These are phyloP conservation scores for Hymenoscyphus repandus DNA, from an alignment of 2,329 filamentous ascomycete genomes.

Conservation along the genomic window DNA sequence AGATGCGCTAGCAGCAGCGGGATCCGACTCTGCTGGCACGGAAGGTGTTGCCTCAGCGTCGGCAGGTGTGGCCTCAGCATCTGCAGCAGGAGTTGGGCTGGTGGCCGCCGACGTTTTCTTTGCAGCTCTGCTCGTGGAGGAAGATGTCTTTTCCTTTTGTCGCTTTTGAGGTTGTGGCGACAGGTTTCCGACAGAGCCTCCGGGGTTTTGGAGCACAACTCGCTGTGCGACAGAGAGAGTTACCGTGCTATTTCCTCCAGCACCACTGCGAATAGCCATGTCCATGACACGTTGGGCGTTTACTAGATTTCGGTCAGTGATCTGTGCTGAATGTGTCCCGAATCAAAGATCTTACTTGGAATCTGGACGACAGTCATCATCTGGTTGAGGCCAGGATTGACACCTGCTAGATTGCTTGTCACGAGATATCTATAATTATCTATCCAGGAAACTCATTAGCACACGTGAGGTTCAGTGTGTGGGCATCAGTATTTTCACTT, in stretches of 20 bases:
- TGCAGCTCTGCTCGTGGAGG: background rate
- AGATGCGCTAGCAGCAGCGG: too few relatives aligned
- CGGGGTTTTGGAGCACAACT: conserved; percentile 12
- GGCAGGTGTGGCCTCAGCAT: background rate
- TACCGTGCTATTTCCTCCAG: conserved; percentile 9
- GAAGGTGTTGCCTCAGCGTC: background rate
- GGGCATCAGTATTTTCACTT: conserved; percentile 3
- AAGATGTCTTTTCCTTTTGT: conserved; percentile 1
- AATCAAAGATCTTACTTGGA: conserved; percentile 8
- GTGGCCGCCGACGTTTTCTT: background rate
- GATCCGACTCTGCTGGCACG: too few relatives aligned
- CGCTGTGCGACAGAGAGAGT: conserved; percentile 11
- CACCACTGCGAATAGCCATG: conserved; percentile 5
- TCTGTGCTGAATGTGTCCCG: too few relatives aligned
- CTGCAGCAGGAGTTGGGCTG: background rate
- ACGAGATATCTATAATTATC: conserved; percentile 17
- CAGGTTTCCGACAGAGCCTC: conserved; percentile 12
- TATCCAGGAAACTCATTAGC: too few relatives aligned
- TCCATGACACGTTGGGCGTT: conserved; percentile 14
- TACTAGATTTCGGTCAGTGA: conserved; percentile 5
- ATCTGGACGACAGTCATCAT: conserved; percentile 15
- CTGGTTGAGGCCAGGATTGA: conserved; percentile 12
- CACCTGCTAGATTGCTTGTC: conserved; percentile 13
- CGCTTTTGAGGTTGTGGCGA: conserved; percentile 3
- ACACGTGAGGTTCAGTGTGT: too few relatives aligned